A percentile compares a stretch with the other conserved stretches of the same genome.
Evolutionary conservation across 345 rosid species (phyloP).

Genomic region (Iberis pinnata): DNA sequence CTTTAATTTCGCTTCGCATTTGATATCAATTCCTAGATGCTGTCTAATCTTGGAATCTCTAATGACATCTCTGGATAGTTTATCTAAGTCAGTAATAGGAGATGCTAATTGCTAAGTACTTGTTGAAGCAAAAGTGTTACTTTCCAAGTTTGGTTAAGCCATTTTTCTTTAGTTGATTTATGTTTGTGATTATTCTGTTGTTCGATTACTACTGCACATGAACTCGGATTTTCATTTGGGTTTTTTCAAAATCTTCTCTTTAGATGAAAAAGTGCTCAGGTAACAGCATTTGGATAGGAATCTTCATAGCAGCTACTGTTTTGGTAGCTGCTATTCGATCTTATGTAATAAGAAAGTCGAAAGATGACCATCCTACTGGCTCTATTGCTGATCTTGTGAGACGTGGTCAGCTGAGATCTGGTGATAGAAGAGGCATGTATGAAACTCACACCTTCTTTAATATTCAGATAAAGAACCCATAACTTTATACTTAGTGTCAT

Average conservation of each 20-base stretch:
- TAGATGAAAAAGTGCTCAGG: conserved; percentile 43
- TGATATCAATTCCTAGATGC: too few relatives aligned
- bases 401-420: conserved; percentile 88
- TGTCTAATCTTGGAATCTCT: too few relatives aligned
- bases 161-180: too few relatives aligned
- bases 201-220: neutral
- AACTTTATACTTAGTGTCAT: neutral
- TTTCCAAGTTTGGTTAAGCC: too few relatives aligned
- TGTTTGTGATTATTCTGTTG: conserved; percentile 1
- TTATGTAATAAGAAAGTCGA: conserved; percentile 40
- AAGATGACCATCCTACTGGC: conserved; percentile 47
- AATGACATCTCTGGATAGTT: too few relatives aligned
- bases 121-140: too few relatives aligned
- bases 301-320: conserved; percentile 49
- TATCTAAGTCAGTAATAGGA: too few relatives aligned
- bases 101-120: too few relatives aligned
- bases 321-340: conserved; percentile 44
- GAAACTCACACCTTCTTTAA: conserved; percentile 29
- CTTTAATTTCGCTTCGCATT: too few relatives aligned
- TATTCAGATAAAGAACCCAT: neutral
- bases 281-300: conserved; percentile 36
- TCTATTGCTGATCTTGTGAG: conserved; percentile 92
- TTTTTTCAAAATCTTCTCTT: conserved; percentile 3
- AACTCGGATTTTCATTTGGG: neutral
- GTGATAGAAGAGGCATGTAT: conserved; percentile 99